Percentiles rank a stretch among this genome's conserved stretches.
Conservation (phyloP, 371 early-diverging fungal genomes). For the Mucor saturninus region DNA sequence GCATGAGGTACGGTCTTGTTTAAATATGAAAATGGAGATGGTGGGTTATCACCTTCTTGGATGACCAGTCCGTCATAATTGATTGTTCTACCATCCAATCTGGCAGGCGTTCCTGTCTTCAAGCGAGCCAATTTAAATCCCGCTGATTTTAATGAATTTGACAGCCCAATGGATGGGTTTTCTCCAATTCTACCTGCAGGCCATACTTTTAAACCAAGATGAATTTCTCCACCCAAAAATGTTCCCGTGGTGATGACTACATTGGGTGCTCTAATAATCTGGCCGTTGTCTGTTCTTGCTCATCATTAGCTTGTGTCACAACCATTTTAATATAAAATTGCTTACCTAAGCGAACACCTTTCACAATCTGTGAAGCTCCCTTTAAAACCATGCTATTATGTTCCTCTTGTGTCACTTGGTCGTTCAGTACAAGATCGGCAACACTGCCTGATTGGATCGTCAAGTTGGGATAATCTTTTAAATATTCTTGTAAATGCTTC, state of each 20-base stretch:
- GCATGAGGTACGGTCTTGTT: constrained; percentile 67
- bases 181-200: constrained; percentile 84
- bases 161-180: constrained; percentile 76
- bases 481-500: constrained; percentile 68
- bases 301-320: neutral
- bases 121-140: constrained; percentile 79
- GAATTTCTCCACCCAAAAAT: constrained; percentile 86
- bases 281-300: constrained; percentile 59
- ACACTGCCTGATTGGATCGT: constrained; percentile 76
- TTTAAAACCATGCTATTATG: constrained; percentile 28
- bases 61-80: constrained; percentile 66
- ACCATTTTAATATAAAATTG: neutral
- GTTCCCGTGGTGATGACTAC: constrained; percentile 89
- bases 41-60: constrained; percentile 78
- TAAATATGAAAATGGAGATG: constrained; percentile 80
- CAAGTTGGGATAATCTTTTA: constrained; percentile 72
- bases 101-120: constrained; percentile 88
- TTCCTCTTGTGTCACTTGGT: constrained; percentile 40
- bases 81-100: constrained; percentile 78
- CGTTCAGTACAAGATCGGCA: constrained; percentile 67
- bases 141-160: constrained; percentile 73
- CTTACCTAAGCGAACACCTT: constrained; percentile 48
- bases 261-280: constrained; percentile 69
- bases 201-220: constrained; percentile 74
- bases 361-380: constrained; percentile 37